These are phyloP conservation scores for Chaetomium cochliodes DNA, from an alignment of 495 filamentous ascomycete genomes.

Conservation along the genomic window DNA sequence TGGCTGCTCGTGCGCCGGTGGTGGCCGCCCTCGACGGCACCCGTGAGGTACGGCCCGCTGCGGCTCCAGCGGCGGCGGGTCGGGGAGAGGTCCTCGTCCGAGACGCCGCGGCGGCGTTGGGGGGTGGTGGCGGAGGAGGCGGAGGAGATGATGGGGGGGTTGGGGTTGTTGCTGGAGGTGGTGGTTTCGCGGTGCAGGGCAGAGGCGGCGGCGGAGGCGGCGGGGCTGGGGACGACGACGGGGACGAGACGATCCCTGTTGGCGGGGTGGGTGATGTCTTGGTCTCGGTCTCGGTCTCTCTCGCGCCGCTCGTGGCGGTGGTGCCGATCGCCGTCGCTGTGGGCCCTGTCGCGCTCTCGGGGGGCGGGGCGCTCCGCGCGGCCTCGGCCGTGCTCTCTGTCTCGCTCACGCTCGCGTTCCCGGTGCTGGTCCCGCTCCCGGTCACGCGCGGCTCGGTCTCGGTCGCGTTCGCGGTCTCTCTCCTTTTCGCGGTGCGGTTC, in stretches of 20 bases:
- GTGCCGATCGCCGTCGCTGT: constrained; percentile 25
- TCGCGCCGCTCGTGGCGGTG: constrained; percentile 19
- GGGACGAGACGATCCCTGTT: constrained; percentile 10
- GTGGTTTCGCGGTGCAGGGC: constrained; percentile 9
- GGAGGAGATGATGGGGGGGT: background rate
- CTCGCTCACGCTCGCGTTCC: constrained; percentile 6
- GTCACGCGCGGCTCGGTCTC: constrained; percentile 17
- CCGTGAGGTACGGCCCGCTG: constrained; percentile 29
- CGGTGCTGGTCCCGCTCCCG: constrained; percentile 21
- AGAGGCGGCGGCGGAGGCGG: constrained; percentile 7
- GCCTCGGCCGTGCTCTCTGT: constrained; percentile 14
- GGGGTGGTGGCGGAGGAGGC: background rate
- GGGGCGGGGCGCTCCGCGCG: background rate
- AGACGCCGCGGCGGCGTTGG: constrained; percentile 4
- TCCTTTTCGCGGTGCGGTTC: constrained; percentile 23
- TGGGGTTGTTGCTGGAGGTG: background rate
- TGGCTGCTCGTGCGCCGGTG: constrained; percentile 48
- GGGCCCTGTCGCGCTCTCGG: constrained; percentile 22
- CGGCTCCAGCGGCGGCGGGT: constrained; percentile 3
- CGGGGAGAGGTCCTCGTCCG: constrained; percentile 26
- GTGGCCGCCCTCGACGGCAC: constrained; percentile 27
- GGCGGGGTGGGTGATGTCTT: background rate
- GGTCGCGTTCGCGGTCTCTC: constrained; percentile 19
- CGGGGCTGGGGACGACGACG: background rate
- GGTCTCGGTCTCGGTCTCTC: background rate